phyloP scores from a whole-genome alignment of 306 rosid genomes.

The Prunus mongolica region DNA sequence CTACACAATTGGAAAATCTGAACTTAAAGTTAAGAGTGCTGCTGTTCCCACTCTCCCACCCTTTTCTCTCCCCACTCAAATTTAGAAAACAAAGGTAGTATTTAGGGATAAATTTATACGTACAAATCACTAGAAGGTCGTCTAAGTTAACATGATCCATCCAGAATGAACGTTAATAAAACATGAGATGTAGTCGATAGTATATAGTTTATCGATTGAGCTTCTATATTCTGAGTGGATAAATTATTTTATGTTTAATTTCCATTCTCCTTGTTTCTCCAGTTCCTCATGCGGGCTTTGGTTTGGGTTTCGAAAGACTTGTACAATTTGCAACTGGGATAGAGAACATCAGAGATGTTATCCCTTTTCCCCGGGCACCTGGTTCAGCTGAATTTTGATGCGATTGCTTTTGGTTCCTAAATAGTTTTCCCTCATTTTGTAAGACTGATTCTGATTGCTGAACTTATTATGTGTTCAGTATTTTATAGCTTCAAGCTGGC shows the following conservation, averaged over 20 bases:
- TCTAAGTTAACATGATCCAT: too few species aligned
- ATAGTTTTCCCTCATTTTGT: neutral
- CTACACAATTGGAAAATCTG: neutral
- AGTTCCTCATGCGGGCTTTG: conserved; percentile 98
- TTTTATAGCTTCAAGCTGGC: neutral
- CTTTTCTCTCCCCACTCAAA: too few species aligned
- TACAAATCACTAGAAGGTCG: too few species aligned
- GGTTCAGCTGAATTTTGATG: conserved; percentile 78
- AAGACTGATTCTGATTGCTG: neutral
- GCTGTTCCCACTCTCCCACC: neutral
- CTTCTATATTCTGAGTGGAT: neutral
- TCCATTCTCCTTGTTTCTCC: conserved; percentile 18
- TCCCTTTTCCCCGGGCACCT: conserved; percentile 90
- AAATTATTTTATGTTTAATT: neutral
- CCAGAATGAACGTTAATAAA: neutral
- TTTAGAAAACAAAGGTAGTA: too few species aligned
- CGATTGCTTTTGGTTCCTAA: neutral
- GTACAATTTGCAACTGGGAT: conserved; percentile 92
- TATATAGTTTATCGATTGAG: neutral
- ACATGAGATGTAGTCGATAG: neutral
- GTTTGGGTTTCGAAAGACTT: conserved; percentile 92
- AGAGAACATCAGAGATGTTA: conserved; percentile 83
- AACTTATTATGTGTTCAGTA: neutral
- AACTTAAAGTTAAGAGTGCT: too few species aligned
- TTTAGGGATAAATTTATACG: too few species aligned